Base-by-base conservation (phyloP, 2,329 filamentous ascomycete species). In the Colletotrichum caudatum region DNA sequence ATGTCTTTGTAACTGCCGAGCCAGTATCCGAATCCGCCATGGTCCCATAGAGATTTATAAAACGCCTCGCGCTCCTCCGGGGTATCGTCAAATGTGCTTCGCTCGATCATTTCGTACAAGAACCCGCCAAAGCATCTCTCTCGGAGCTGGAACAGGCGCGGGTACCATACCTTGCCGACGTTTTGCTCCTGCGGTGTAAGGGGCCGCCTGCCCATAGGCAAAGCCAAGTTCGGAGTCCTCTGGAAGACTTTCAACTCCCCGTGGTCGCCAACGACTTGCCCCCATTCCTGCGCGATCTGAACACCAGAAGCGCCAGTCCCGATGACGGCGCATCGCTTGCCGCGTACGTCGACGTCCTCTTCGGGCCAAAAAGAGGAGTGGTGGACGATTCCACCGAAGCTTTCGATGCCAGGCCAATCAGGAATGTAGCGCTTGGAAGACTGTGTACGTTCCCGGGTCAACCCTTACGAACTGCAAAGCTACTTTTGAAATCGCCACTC, bases 281-380 rank as follows among this genome's bases (percentile, higher is more conserved):
- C 87, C 78, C 86, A 87, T 64, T 88, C 89, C 74, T 93, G 90
- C 0, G 86, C 84, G 54, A 91, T 86, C 74, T 92, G 90, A 1
- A 92, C 86, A 1, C 90, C 90, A 0, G 89, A 89, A 0, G 90
- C 88, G 1, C 90, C 90, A 0, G 89, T 92, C 16, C 91, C 90
- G 44, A 92, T 87, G 67, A 92, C 85, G 20, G 86, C 90, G 62
- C 88, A 85, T 23, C 85, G 84, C 78, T 92, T 92, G 58, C 84
- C 85, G 53, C 83, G 83, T 37, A 90, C 84, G 63, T 87, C 83
- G n/a, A 91, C 82, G 6, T 86, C 82, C 5, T 85, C 80, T 9
- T 88, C 82, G 1, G 89, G 89, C 89, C 89, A 91, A 77, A 87
- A 87, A 1, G 87, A 89, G 0, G 88, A 87, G 77, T 91, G 89